phyloP scores from a whole-genome alignment of 768 basidiomycete genomes.

The Lentinula sp. region DNA sequence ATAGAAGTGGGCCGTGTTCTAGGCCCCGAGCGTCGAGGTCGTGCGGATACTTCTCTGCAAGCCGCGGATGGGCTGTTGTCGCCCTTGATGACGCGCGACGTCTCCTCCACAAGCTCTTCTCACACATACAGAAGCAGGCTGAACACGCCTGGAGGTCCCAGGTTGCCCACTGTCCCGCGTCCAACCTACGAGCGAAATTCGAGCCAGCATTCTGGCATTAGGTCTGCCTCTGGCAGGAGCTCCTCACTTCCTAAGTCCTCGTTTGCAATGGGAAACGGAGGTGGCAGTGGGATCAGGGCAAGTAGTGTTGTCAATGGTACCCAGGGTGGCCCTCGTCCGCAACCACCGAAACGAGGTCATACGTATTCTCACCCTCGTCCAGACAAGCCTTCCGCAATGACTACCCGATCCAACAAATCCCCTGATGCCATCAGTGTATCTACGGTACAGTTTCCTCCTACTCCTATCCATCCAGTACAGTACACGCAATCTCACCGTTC shows the following conservation, averaged over 20 bases:
- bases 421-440: background rate
- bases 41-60: background rate
- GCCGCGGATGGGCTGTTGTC: conserved; percentile 18
- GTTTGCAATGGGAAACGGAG: background rate
- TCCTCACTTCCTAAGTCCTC: conserved; percentile 3
- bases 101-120: conserved; percentile 9
- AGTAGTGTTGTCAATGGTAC: conserved; percentile 14
- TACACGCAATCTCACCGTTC: background rate
- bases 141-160: background rate
- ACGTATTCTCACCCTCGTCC: conserved; percentile 22
- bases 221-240: conserved; percentile 22
- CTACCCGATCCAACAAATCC: background rate
- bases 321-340: conserved; percentile 23
- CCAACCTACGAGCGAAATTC: background rate
- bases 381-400: background rate
- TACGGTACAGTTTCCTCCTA: conserved; percentile 3
- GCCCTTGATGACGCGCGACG: conserved; percentile 10
- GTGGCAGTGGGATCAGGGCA: background rate
- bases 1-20: conserved; percentile 4
- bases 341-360: conserved; percentile 30
- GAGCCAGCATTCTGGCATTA: conserved; percentile 22
- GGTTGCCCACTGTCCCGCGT: conserved; percentile 1
- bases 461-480: background rate
- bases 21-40: background rate
- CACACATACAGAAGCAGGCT: conserved; percentile 16